Evolutionary conservation across 192 early-diverging fungal species (phyloP), one percentile per base, ranked within the genome.

Genomic region (Gamsiella multidivaricata): DNA sequence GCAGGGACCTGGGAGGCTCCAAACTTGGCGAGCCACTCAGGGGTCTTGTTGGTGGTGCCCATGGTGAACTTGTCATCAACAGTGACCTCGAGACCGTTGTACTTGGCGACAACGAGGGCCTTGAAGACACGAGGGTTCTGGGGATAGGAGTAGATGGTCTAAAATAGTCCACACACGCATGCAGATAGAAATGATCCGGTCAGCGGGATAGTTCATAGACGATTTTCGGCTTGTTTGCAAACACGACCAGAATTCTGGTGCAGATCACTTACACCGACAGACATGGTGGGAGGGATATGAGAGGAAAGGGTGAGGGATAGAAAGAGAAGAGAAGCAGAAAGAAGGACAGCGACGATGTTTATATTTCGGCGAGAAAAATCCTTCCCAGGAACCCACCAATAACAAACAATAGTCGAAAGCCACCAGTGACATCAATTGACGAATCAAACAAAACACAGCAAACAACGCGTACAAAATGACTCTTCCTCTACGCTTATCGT

Each of bases 21-120:
- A 89, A 93, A 97, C 88, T 97, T 98, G 84, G 88, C 88, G 59
- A 93, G 79, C 87, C 88, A 97, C 83, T 92, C 95, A 46, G 89
- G 80, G 43, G 86, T 89, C 86, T 90, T 89, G 89, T 91, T 93
- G 86, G 89, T 86, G 33, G 84, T 86, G 36, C 85, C 87, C 63
- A 94, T 79, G 79, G 87, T 70, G 78, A 95, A 91, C 59, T 63
- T 47, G 57, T 81, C 81, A 64, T 81, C 81, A 62, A 88, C 82
- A 26, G 86, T 88, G 66, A 98, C 79, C 32, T 94, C 89, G 36
- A 94, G 62, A 75, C 88, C 89, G 76, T 91, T 90, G 80, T 92
- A 91, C 70, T 90, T 85, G 80, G 94, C 95, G 43, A 86, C 85
- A 82, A 91, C 84, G 33, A 75, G 63, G 69, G 86, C 84, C 80